phyloP scores from a whole-genome alignment of 2,329 filamentous ascomycete species.

The Aspergillus phoenicis region DNA sequence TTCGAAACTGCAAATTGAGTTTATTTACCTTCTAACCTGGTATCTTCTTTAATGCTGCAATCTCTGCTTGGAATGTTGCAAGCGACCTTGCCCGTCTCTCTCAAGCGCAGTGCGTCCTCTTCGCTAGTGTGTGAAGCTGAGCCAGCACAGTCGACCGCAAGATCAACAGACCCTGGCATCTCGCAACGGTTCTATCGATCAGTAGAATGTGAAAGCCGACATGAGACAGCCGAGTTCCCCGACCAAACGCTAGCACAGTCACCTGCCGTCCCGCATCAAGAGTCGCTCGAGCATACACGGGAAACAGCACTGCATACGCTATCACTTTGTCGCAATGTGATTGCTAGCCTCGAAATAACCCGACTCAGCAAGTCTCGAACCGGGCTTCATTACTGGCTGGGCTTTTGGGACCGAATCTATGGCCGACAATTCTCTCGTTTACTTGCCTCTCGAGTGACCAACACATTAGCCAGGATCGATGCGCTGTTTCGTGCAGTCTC shows the following conservation, averaged over 20 bases:
- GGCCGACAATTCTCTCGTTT: constrained; percentile 20
- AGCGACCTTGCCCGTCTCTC: constrained; percentile 4
- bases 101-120: constrained; percentile 4
- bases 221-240: background rate
- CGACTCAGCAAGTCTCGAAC: constrained; percentile 34
- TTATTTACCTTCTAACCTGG: background rate
- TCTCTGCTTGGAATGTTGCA: constrained; percentile 14
- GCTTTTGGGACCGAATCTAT: constrained; percentile 35
- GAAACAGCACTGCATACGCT: constrained; percentile 29
- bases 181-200: constrained; percentile 22
- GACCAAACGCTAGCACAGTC: background rate
- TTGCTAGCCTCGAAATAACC: constrained; percentile 32
- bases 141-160: constrained; percentile 1
- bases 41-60: constrained; percentile 1
- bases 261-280: background rate
- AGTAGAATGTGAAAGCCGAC: constrained; percentile 7
- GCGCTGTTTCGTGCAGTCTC: constrained; percentile 29
- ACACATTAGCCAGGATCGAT: constrained; percentile 26
- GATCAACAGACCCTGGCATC: constrained; percentile 1
- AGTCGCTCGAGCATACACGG: constrained; percentile 23
- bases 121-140: background rate
- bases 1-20: background rate
- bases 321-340: constrained; percentile 29
- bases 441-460: constrained; percentile 20
- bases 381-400: constrained; percentile 31